Base-by-base conservation (phyloP, 805 yeast species). In the Starmerella stellata region DNA sequence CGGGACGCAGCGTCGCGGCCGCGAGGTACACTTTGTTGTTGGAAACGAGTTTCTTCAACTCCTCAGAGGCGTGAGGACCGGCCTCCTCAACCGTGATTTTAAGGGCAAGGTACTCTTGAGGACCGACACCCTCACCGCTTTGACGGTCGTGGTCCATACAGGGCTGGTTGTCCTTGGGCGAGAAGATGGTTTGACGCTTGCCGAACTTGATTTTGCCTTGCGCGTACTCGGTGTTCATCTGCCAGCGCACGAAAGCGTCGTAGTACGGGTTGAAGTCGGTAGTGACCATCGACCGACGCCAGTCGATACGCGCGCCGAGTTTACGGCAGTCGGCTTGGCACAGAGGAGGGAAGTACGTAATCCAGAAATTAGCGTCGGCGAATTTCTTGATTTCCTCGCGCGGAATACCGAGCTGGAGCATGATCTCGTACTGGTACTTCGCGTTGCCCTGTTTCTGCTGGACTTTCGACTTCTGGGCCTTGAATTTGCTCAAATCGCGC, bases 61-160 rank as follows among this genome's bases (percentile, higher is more conserved):
- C 51, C 18, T 55, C 52, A 50, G 70, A 69, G 31, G 72, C 64
- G 24, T 81, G 77, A 36, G 59, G 66, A 5, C 64, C 60, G 38
- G 42, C 40, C 45, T 52, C 45, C 16, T 40, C 25, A 15, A 52
- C 41, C 35, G 24, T 35, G 54, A 90, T 87, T 70, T 90, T 90
- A 57, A 90, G 73, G 51, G 85, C 95, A 25, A 81, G 74, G 61
- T 90, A 90, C 61, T 90, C 98, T 64, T 90, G 96, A 31, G 98
- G 95, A 49, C 76, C 70, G 33, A 90, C 90, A 60, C 92, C 96
- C 65, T 90, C 98, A 58, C 98, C 98, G 36, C 87, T 72, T 61
- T 72, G 78, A 69, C 98, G 77, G 63, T 90, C 98, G 61, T 90
- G 98, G 62, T 90, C 98, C 87, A 90, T 85, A 69, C 98, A 90